Evolutionary conservation across 2,329 filamentous ascomycete genomes (phyloP), one percentile per base, ranked within the genome.

Genomic region (Penicillium sp.): DNA sequence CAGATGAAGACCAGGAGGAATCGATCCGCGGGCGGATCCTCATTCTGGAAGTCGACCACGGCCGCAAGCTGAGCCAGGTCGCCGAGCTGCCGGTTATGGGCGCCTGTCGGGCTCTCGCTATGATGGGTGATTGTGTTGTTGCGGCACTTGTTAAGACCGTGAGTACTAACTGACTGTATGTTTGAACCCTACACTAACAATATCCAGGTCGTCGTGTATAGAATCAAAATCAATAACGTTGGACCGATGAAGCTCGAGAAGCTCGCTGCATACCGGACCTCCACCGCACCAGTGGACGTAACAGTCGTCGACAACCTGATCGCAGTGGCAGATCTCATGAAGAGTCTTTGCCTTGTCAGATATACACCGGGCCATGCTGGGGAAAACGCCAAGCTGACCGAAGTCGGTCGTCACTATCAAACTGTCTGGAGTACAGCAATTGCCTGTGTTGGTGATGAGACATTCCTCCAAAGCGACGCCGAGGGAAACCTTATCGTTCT

Each of bases 61-160:
- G 91, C 51, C 84, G 90, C 49, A 85, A 85, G 50, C 82, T 94
- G 13, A 92, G 90, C 67, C 76, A 89, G 41, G 81, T 97, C 16
- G 80, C 85, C 0, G 86, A 89, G 36, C 79, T 89, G 47, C 80
- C 82, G 1, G 81, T 96, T 33, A 91, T 87, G 68, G 92, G 92
- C 3, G 87, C 89, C 1, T 97, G 92, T 71, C 85, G 92, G 57
- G 89, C 88, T 58, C 75, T 99, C 27, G 88, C 84, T 2, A 84
- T 92, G 54, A 81, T 94, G 60, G 85, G 85, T 25, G 88, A 88
- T 57, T 87, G 88, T 58, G 88, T 99, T 48, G 88, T 97, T 23
- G 91, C 91, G 1, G 92, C 89, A 0, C 80, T 97, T n/a, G 87
- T 91, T 56, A 97, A 97, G 76, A 96, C 92, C 1, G 87, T 95